phyloP scores from a whole-genome alignment of 352 stramenopile genomes.

The Peronospora belbahrii region DNA sequence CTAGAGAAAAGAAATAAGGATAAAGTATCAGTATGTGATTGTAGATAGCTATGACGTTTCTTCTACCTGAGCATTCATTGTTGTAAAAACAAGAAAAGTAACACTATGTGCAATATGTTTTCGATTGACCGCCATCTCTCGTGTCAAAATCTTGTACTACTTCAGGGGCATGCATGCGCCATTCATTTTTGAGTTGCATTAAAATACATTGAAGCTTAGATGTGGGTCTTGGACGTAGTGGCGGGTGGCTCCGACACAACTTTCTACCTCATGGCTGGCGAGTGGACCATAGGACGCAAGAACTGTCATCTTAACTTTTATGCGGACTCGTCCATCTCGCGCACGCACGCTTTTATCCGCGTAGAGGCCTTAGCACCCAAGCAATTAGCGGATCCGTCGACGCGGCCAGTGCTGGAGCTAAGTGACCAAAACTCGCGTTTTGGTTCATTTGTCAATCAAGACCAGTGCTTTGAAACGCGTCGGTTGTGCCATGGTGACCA shows the following conservation, averaged over 20 bases:
- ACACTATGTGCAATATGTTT: too few relatives aligned
- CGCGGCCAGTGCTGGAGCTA: conserved; percentile 60
- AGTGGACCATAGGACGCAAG: conserved; percentile 81
- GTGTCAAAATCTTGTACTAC: too few relatives aligned
- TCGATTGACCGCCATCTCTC: too few relatives aligned
- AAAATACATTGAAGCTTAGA: conserved; percentile 14
- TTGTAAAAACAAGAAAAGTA: too few relatives aligned
- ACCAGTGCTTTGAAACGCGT: conserved; percentile 44
- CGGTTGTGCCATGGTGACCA: conserved; percentile 57
- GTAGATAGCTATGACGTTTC: too few relatives aligned
- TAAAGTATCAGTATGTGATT: too few relatives aligned
- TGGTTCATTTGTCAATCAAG: conserved; percentile 80
- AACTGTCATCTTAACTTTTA: conserved; percentile 83
- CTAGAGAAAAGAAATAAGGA: too few relatives aligned
- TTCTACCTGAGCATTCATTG: too few relatives aligned
- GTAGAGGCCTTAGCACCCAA: conserved; percentile 53
- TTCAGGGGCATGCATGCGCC: background rate
- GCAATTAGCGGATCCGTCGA: conserved; percentile 48
- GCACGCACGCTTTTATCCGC: conserved; percentile 62
- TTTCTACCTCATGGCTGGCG: conserved; percentile 75
- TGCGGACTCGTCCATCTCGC: conserved; percentile 75
- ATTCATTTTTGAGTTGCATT: background rate
- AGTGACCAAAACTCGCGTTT: conserved; percentile 81
- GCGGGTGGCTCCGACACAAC: conserved; percentile 41
- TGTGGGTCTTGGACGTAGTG: conserved; percentile 80